Conservation (phyloP, 2,329 filamentous ascomycete species). For the Aspergillus sp. region DNA sequence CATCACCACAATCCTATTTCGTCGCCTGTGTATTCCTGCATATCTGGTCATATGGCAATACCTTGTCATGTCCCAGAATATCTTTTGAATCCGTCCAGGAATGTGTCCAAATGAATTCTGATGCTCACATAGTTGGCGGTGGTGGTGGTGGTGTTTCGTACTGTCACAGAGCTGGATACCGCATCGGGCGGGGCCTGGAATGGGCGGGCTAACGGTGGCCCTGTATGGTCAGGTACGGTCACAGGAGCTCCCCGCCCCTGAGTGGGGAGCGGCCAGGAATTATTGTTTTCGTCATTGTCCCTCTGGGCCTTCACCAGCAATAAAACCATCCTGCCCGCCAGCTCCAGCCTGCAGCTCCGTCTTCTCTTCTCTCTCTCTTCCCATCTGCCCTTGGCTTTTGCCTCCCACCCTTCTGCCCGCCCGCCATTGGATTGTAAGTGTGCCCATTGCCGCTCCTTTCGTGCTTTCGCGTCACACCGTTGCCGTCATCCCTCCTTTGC, state of each 20-base stretch:
- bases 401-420: background rate
- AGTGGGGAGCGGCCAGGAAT: background rate
- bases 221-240: constrained; percentile 3
- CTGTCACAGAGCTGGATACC: background rate
- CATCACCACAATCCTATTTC: background rate
- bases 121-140: background rate
- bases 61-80: background rate
- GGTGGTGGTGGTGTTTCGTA: background rate
- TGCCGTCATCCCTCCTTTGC: constrained; percentile 20
- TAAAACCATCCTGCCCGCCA: constrained; percentile 9
- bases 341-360: constrained; percentile 3
- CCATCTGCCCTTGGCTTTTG: background rate
- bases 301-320: background rate
- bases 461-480: constrained; percentile 5
- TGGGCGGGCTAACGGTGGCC: background rate
- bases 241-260: constrained; percentile 3
- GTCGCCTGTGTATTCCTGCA: background rate
- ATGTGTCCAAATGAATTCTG: background rate
- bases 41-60: background rate
- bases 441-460: background rate
- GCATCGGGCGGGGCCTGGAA: background rate
- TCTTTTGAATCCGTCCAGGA: background rate
- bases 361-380: background rate
- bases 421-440: constrained; percentile 5
- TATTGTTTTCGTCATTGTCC: constrained; percentile 4